Base-by-base conservation (phyloP, 345 rosid genomes). In the Citrus trifoliata region DNA sequence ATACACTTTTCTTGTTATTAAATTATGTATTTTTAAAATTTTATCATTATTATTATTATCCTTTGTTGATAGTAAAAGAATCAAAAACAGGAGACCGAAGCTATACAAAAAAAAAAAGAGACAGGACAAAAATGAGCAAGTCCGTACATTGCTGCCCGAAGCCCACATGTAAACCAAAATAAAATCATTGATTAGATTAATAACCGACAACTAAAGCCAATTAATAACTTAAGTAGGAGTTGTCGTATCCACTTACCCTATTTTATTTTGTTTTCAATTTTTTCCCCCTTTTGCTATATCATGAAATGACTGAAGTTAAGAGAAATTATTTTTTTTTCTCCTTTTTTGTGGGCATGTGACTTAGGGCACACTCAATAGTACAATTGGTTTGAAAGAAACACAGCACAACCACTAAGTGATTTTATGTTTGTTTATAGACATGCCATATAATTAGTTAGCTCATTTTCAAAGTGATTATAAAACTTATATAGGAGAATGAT, bases 351-450 rank as follows among this genome's bases (percentile, higher is more conserved):
- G 72, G 63, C 76, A 78, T 83, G 81, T 80, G 85, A 55, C 85
- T 83, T 83, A 10, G 18, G 60, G 38, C 30, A 60, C 28, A 85
- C 81, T 80, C 82, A 64, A 79, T 55, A 53, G 68, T 61, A 30
- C 75, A 79, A 71, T 69, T 72, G 72, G 78, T 81, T 79, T 35
- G 27, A 75, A 85, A 85, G 88, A 24, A 46, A 68, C 51, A 82
- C 67, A 56, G 48, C 25, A 78, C 69, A 83, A 73, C 83, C 83
- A 79, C 80, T 78, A 42, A 79, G 79, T 62, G 38, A 2, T 25
- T 25, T 14, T 67, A n/a, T 71, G 68, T 77, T 80, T 70, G 42
- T 78, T 77, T 75, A 77, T 27, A 14, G 37, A 53, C 38, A 25
- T 18, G 5, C 7, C 22, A 18, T 53, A 18, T 0, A 10, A 53